Conservation (phyloP, 805 yeast species). For the Tetrapisispora taiwanensis region DNA sequence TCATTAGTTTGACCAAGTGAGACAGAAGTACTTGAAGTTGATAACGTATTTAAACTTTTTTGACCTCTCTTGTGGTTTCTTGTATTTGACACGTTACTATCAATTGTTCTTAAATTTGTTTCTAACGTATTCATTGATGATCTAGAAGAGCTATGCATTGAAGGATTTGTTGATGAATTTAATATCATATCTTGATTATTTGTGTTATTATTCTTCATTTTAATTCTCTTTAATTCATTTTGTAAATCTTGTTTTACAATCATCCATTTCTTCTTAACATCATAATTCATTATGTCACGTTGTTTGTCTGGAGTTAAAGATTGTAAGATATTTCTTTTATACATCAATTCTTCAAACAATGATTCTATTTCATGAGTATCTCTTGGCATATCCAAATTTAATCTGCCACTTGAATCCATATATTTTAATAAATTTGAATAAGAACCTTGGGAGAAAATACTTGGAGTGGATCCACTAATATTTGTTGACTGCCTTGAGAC, state of each 20-base stretch:
- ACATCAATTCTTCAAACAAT: slow-evolving; percentile 73
- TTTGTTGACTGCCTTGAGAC: slow-evolving; percentile 22
- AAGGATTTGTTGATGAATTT: neutral
- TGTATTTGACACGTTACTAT: neutral
- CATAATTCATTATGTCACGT: slow-evolving; percentile 63
- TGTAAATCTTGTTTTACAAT: slow-evolving; percentile 77
- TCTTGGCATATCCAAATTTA: slow-evolving; percentile 52
- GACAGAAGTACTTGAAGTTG: neutral
- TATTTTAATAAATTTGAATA: slow-evolving; percentile 20
- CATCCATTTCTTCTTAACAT: slow-evolving; percentile 82
- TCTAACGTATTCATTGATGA: neutral
- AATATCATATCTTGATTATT: neutral
- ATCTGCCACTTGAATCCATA: slow-evolving; percentile 25
- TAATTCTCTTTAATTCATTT: slow-evolving; percentile 55
- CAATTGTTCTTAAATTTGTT: neutral
- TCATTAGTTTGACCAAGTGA: neutral
- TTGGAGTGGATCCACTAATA: slow-evolving; percentile 15
- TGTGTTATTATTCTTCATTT: slow-evolving; percentile 7
- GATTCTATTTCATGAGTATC: slow-evolving; percentile 58
- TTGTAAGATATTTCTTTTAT: slow-evolving; percentile 61
- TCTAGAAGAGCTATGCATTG: neutral
- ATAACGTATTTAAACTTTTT: neutral
- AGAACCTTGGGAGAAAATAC: slow-evolving; percentile 22
- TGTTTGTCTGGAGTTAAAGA: slow-evolving; percentile 62
- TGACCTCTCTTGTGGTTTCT: neutral